Percentiles rank a stretch among this genome's conserved stretches.
Evolutionary conservation across 2,329 filamentous ascomycete species (phyloP).

Genomic region (Aspergillus intermedius): DNA sequence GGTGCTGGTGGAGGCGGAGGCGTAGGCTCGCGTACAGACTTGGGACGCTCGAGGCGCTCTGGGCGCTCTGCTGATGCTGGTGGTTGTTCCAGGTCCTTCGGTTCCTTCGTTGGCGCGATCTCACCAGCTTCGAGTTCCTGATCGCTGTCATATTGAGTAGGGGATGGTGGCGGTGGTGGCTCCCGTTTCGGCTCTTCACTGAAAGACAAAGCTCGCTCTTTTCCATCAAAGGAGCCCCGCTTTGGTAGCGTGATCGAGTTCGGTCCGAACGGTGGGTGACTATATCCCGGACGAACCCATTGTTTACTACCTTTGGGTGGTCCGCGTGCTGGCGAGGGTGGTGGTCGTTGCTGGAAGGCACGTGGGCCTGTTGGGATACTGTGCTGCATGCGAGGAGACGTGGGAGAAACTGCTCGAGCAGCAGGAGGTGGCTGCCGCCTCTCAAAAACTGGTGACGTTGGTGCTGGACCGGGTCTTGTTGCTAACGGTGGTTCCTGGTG

Average conservation of each 20-base stretch:
- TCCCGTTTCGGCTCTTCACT: constrained; percentile 16
- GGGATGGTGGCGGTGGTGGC: constrained; percentile 1
- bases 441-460: constrained; percentile 21
- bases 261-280: constrained; percentile 16
- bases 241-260: constrained; percentile 17
- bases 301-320: constrained; percentile 31
- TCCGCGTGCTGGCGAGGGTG: constrained; percentile 24
- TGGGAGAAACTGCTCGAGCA: constrained; percentile 25
- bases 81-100: constrained; percentile 7
- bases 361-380: constrained; percentile 38
- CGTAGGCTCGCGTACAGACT: background rate
- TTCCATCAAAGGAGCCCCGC: constrained; percentile 27
- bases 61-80: background rate
- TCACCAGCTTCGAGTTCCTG: constrained; percentile 11
- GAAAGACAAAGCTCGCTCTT: constrained; percentile 13
- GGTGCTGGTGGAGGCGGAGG: background rate
- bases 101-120: constrained; percentile 8
- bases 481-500: constrained; percentile 14
- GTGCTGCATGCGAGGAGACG: constrained; percentile 31
- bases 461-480: constrained; percentile 13
- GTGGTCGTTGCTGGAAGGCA: constrained; percentile 30
- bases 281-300: constrained; percentile 34
- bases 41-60: background rate
- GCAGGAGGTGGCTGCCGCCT: constrained; percentile 17
- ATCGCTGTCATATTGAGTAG: constrained; percentile 7